phyloP scores from a whole-genome alignment of 305 asterid species.

The Ilex paraguariensis region DNA sequence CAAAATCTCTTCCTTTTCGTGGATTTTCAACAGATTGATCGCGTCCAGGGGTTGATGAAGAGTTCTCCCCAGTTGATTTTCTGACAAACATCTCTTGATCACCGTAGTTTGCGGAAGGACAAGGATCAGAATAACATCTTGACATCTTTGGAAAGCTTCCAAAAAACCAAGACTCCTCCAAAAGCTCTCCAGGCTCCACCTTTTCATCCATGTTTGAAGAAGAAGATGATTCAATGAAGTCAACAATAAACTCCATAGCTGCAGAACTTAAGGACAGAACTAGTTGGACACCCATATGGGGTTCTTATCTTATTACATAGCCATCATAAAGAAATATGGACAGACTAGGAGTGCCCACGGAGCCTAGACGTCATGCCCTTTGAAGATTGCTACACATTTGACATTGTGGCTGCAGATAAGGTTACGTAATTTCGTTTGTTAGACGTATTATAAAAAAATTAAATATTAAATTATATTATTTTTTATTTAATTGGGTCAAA shows the following conservation, averaged over 20 bases:
- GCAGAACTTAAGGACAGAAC: conserved; percentile 12
- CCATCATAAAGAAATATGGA: conserved; percentile 16
- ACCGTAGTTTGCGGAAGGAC: conserved; percentile 19
- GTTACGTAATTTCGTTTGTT: not conserved
- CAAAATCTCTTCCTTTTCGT: conserved; percentile 5
- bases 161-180: conserved; percentile 38
- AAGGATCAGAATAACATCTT: conserved; percentile 32
- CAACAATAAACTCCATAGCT: conserved; percentile 18
- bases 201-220: conserved; percentile 2
- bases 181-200: conserved; percentile 23
- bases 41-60: not conserved
- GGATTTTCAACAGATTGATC: conserved; percentile 3
- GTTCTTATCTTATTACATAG: conserved; percentile 1
- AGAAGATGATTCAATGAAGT: not conserved
- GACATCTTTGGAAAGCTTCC: conserved; percentile 34
- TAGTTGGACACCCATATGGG: conserved; percentile 9
- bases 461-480: too few species aligned
- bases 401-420: conserved; percentile 8
- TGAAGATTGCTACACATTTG: conserved; percentile 14
- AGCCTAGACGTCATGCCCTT: conserved; percentile 14
- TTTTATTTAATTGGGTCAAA: too few species aligned
- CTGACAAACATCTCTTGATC: conserved; percentile 11
- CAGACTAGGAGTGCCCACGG: conserved; percentile 20
- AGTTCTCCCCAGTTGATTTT: not conserved
- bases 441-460: too few species aligned